Conservation (phyloP, 2,329 filamentous ascomycete genomes). For the Trichoderma lentiforme region DNA sequence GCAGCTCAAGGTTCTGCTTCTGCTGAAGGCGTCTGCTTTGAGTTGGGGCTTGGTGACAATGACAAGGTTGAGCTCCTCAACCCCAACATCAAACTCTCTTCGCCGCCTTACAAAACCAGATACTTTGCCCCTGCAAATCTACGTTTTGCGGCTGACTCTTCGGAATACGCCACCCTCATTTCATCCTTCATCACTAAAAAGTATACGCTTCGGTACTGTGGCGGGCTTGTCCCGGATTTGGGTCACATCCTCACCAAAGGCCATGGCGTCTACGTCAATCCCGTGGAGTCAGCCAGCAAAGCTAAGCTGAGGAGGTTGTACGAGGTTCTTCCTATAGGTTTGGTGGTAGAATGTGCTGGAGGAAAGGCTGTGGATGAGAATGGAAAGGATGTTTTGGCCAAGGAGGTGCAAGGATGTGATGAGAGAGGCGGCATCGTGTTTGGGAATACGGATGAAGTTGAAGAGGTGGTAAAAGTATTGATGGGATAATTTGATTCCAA, state of each 20-base stretch:
- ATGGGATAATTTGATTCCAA: neutral
- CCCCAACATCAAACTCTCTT: conserved; percentile 36
- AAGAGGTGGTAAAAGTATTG: conserved; percentile 30
- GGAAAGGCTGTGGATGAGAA: conserved; percentile 50
- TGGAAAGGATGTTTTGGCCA: conserved; percentile 42
- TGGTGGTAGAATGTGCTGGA: conserved; percentile 59
- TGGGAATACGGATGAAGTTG: conserved; percentile 49
- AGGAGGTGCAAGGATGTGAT: conserved; percentile 39
- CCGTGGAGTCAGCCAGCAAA: conserved; percentile 48
- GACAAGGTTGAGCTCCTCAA: conserved; percentile 40
- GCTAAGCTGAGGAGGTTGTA: conserved; percentile 59
- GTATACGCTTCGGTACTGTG: conserved; percentile 60
- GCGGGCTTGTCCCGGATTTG: conserved; percentile 60
- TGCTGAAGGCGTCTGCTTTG: conserved; percentile 41
- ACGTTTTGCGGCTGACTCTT: conserved; percentile 50
- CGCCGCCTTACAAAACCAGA: conserved; percentile 43
- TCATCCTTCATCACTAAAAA: conserved; percentile 46
- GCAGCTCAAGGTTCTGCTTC: conserved; percentile 19
- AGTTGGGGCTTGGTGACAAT: conserved; percentile 42
- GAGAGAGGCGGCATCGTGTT: conserved; percentile 51
- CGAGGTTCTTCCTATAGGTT: conserved; percentile 57
- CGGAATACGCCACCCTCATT: conserved; percentile 48
- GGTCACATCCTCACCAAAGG: conserved; percentile 59
- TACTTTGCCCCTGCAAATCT: conserved; percentile 64
- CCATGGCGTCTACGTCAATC: conserved; percentile 59